A percentile compares a stretch with the other conserved stretches of the same genome.
These are phyloP conservation scores for Mimosa bimucronata DNA, from an alignment of 306 rosid genomes.

Conservation along the genomic window DNA sequence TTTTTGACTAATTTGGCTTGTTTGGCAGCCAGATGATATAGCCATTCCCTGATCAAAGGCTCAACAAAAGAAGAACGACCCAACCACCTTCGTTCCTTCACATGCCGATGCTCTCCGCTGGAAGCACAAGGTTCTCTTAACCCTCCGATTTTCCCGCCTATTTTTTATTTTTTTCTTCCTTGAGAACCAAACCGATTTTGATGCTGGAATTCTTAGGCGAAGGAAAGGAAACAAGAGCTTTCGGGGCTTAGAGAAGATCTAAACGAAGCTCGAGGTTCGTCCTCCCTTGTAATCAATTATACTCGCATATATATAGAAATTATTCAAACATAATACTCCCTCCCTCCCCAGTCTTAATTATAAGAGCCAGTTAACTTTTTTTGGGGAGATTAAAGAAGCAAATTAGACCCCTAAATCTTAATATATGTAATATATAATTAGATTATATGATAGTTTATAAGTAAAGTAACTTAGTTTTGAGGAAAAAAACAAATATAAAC, in stretches of 20 bases:
- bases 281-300: background rate
- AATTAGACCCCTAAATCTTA: too few species aligned
- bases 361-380: too few species aligned
- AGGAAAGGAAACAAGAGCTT: slow-evolving; percentile 86
- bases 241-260: slow-evolving; percentile 76
- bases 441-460: too few species aligned
- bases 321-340: background rate
- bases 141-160: slow-evolving; percentile 20
- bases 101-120: slow-evolving; percentile 76
- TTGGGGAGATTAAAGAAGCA: too few species aligned
- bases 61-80: slow-evolving; percentile 44
- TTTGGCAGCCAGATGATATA: too few species aligned
- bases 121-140: slow-evolving; percentile 77
- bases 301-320: too few species aligned
- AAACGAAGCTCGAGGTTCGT: slow-evolving; percentile 73
- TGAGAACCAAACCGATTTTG: background rate
- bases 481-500: too few species aligned
- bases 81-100: slow-evolving; percentile 41
- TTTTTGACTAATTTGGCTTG: too few species aligned
- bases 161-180: background rate
- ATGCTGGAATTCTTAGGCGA: slow-evolving; percentile 60
- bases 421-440: too few species aligned
- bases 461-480: too few species aligned
- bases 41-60: slow-evolving; percentile 74
- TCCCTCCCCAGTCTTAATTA: too few species aligned